A percentile compares a stretch with the other conserved stretches of the same genome.
Evolutionary conservation across 1,139 yeast genomes (phyloP).

Genomic region (Taiozyma onychis): DNA sequence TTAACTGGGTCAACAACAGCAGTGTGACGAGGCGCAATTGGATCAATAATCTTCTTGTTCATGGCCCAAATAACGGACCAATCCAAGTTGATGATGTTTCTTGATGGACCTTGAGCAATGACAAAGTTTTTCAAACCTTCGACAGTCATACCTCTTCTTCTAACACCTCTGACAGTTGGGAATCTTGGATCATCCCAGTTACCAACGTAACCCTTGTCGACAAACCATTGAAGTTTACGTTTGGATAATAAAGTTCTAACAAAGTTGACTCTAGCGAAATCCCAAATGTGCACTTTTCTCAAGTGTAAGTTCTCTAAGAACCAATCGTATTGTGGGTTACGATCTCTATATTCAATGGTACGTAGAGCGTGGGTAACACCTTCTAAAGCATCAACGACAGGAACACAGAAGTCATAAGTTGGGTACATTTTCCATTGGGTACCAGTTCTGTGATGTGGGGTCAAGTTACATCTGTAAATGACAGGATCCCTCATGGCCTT

Average conservation of each 20-base stretch:
- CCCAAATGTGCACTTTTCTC: slow-evolving; percentile 95
- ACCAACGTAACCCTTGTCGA: slow-evolving; percentile 75
- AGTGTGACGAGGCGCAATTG: slow-evolving; percentile 91
- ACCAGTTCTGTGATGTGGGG: slow-evolving; percentile 97
- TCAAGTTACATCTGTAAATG: slow-evolving; percentile 89
- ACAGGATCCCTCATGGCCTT: slow-evolving; percentile 97
- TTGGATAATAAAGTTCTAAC: slow-evolving; percentile 90
- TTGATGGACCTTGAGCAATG: slow-evolving; percentile 94
- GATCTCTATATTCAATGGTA: slow-evolving; percentile 96
- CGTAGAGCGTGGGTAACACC: slow-evolving; percentile 97
- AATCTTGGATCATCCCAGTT: slow-evolving; percentile 99
- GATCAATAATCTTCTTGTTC: slow-evolving; percentile 94
- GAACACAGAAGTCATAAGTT: slow-evolving; percentile 97
- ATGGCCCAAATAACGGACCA: slow-evolving; percentile 97
- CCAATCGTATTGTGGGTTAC: slow-evolving; percentile 98
- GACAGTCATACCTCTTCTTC: slow-evolving; percentile 99
- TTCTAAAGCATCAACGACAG: slow-evolving; percentile 88
- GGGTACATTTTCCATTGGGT: slow-evolving; percentile 91
- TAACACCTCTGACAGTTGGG: slow-evolving; percentile 98
- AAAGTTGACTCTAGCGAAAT: slow-evolving; percentile 93
- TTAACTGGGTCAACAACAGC: slow-evolving; percentile 69
- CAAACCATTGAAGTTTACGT: slow-evolving; percentile 98
- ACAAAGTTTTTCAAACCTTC: slow-evolving; percentile 93
- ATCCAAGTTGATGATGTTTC: slow-evolving; percentile 90
- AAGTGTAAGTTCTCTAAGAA: slow-evolving; percentile 72